Evolutionary conservation across 805 yeast genomes (phyloP).

Genomic region (Starmerella bombi): DNA sequence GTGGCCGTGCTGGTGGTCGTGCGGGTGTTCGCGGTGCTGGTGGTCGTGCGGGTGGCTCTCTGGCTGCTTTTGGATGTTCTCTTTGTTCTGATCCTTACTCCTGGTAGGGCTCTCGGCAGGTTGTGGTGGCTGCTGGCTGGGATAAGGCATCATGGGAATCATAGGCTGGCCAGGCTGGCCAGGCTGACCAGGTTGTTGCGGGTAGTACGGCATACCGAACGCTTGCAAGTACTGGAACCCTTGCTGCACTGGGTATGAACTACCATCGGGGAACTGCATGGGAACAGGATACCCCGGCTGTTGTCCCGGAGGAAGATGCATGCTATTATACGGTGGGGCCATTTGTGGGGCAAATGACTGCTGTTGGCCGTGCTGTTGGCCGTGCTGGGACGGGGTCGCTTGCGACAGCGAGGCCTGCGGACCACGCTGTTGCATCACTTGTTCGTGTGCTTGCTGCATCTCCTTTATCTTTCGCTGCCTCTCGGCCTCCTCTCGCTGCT

Average conservation of each 20-base stretch:
- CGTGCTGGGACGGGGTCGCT: constrained; percentile 4
- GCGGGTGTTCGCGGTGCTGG: not conserved
- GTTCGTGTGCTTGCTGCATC: constrained; percentile 21
- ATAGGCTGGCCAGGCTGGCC: constrained; percentile 1
- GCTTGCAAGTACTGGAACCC: constrained; percentile 11
- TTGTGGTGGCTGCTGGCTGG: constrained; percentile 2
- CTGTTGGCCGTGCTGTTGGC: constrained; percentile 4
- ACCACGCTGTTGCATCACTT: constrained; percentile 2
- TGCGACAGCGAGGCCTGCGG: constrained; percentile 3
- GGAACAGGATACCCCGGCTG: constrained; percentile 7
- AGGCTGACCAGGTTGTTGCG: constrained; percentile 8
- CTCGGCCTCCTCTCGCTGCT: constrained; percentile 4
- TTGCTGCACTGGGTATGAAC: constrained; percentile 4
- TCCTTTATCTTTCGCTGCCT: constrained; percentile 18
- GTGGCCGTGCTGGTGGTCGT: not conserved
- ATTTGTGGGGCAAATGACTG: not conserved
- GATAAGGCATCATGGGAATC: constrained; percentile 9
- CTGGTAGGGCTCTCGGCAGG: not conserved
- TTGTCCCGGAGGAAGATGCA: not conserved
- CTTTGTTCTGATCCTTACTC: not conserved
- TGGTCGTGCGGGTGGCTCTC: not conserved
- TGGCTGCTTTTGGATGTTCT: not conserved
- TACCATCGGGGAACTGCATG: constrained; percentile 4
- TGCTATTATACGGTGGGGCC: not conserved
- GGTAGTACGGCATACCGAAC: constrained; percentile 10